Conservation (phyloP, 2,329 filamentous ascomycete species). For the Cryphonectria carpinicola region DNA sequence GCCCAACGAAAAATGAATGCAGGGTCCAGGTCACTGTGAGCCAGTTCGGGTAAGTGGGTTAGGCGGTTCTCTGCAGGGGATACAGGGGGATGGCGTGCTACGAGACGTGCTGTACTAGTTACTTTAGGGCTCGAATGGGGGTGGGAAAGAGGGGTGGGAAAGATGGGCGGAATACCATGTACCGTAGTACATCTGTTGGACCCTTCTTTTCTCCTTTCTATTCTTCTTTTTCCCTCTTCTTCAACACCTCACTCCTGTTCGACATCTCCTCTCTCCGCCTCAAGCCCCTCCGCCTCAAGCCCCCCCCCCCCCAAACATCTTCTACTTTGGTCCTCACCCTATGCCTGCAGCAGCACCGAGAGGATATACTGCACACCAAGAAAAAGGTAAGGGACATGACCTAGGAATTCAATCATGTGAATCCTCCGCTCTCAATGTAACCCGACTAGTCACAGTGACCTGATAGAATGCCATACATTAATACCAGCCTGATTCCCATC, state of each 20-base stretch:
- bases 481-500: conserved; percentile 6
- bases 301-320: neutral
- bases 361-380: neutral
- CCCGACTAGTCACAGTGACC: conserved; percentile 10
- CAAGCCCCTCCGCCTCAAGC: too few relatives aligned
- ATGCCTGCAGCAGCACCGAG: neutral
- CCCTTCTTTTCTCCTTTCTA: conserved; percentile 20
- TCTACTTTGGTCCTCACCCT: neutral
- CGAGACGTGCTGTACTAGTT: neutral
- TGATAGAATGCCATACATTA: conserved; percentile 20
- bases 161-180: conserved; percentile 4
- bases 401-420: neutral
- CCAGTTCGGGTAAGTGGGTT: conserved; percentile 10
- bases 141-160: neutral
- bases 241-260: neutral
- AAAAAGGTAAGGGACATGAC: conserved; percentile 14
- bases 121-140: too few relatives aligned
- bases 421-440: conserved; percentile 13
- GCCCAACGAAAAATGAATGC: neutral
- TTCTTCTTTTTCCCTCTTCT: neutral
- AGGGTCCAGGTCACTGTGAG: conserved; percentile 1
- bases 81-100: conserved; percentile 3
- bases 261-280: neutral
- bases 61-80: neutral
- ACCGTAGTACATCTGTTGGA: conserved; percentile 4